phyloP scores from a whole-genome alignment of 1,284 basidiomycete genomes.

The Heterobasidion parviporum region DNA sequence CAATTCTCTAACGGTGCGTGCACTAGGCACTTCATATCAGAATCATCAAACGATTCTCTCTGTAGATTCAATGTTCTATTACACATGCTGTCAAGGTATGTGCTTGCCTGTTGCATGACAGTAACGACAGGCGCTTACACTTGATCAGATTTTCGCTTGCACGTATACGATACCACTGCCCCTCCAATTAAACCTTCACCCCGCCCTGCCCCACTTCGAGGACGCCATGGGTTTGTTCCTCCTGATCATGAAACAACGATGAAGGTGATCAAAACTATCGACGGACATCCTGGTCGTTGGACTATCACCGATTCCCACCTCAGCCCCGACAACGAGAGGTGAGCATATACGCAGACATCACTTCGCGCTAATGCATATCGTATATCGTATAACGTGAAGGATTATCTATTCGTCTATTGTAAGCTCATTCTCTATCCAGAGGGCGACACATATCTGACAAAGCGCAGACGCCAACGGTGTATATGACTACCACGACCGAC shows the following conservation, averaged over 20 bases:
- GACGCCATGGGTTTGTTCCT: conserved; percentile 11
- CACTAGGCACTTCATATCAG: conserved; percentile 18
- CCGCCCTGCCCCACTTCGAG: conserved; percentile 5
- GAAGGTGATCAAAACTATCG: conserved; percentile 72
- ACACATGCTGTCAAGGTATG: conserved; percentile 73
- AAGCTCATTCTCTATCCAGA: conserved; percentile 15
- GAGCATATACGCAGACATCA: conserved; percentile 2
- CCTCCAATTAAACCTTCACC: conserved; percentile 26
- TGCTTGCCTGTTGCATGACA: neutral
- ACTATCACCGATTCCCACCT: conserved; percentile 94
- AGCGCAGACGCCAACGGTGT: conserved; percentile 61
- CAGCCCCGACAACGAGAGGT: conserved; percentile 87
- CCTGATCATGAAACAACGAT: conserved; percentile 55
- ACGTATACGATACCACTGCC: conserved; percentile 78
- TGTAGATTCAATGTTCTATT: conserved; percentile 72
- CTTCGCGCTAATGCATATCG: neutral
- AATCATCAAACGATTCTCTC: conserved; percentile 14
- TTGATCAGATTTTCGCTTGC: conserved; percentile 72
- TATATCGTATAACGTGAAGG: conserved; percentile 28
- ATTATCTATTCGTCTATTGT: conserved; percentile 92
- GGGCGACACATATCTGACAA: conserved; percentile 4
- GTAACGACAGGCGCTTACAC: neutral
- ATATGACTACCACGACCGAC: conserved; percentile 81
- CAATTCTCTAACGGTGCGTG: conserved; percentile 75
- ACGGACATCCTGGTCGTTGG: conserved; percentile 74